A percentile compares a stretch with the other conserved stretches of the same genome.
phyloP scores from a whole-genome alignment of 176 grass and related monocot species.

The Triticum urartu region DNA sequence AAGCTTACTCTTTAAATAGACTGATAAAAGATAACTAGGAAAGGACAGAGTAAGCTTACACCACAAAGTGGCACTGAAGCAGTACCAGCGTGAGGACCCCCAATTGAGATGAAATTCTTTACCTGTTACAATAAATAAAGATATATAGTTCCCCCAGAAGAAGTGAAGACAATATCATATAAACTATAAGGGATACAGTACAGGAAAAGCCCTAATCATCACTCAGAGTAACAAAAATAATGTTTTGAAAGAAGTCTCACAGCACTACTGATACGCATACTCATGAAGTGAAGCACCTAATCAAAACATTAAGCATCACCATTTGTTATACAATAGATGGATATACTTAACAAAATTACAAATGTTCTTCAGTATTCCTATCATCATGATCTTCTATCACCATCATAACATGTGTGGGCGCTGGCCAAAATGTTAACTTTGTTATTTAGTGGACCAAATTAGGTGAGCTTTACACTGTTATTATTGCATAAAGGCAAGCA shows the following conservation, averaged over 20 bases:
- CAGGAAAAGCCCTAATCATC: neutral
- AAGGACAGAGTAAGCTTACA: slow-evolving; percentile 48
- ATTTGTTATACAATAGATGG: neutral
- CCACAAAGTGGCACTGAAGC: slow-evolving; percentile 97
- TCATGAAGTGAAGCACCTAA: neutral
- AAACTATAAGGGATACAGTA: neutral
- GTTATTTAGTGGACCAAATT: neutral
- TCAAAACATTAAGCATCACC: neutral
- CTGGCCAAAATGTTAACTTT: neutral
- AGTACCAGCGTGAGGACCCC: slow-evolving; percentile 94
- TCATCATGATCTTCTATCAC: neutral
- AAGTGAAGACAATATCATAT: neutral
- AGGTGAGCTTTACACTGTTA: neutral
- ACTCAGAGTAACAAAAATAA: slow-evolving; percentile 9
- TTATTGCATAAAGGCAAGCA: neutral
- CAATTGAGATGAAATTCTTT: slow-evolving; percentile 93
- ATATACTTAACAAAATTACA: neutral
- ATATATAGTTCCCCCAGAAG: neutral
- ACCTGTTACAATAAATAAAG: slow-evolving; percentile 50
- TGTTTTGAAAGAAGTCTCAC: neutral
- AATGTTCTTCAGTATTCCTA: neutral
- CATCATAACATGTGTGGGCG: neutral
- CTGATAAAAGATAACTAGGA: slow-evolving; percentile 13
- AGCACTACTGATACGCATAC: neutral
- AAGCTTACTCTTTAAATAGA: neutral